A percentile compares a stretch with the other conserved stretches of the same genome.
These are phyloP conservation scores for Penicillium ochrochloron DNA, from an alignment of 495 filamentous ascomycete species.

Conservation along the genomic window DNA sequence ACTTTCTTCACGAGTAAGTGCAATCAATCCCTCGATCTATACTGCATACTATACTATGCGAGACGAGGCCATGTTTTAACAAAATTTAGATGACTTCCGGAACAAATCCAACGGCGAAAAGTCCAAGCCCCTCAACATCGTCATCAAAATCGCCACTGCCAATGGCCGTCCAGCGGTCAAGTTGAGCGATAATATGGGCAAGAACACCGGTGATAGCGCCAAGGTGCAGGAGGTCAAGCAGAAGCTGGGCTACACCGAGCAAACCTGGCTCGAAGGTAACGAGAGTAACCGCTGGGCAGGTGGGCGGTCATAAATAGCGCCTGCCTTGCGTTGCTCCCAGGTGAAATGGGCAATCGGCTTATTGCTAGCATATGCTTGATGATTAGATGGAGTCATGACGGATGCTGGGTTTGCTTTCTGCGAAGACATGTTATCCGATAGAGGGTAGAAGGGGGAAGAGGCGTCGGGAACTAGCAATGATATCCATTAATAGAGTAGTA, in stretches of 20 bases:
- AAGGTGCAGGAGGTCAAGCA: slow-evolving; percentile 85
- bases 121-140: slow-evolving; percentile 93
- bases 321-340: too few species aligned
- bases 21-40: not conserved
- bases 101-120: slow-evolving; percentile 71
- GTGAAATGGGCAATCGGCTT: too few species aligned
- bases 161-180: slow-evolving; percentile 85
- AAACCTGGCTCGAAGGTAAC: slow-evolving; percentile 79
- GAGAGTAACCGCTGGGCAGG: slow-evolving; percentile 80
- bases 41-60: not conserved
- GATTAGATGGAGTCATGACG: not conserved
- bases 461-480: slow-evolving; percentile 8
- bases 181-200: slow-evolving; percentile 95
- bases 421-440: slow-evolving; percentile 4
- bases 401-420: slow-evolving; percentile 28
- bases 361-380: not conserved
- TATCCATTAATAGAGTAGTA: slow-evolving; percentile 22
- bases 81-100: slow-evolving; percentile 72
- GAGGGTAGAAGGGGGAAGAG: not conserved
- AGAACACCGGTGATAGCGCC: slow-evolving; percentile 86
- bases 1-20: slow-evolving; percentile 86
- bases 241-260: slow-evolving; percentile 82
- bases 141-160: slow-evolving; percentile 91
- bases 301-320: slow-evolving; percentile 21
- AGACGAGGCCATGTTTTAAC: not conserved